Base-by-base conservation (phyloP, 1,284 basidiomycete species). In the Microbotryum scabiosae region DNA sequence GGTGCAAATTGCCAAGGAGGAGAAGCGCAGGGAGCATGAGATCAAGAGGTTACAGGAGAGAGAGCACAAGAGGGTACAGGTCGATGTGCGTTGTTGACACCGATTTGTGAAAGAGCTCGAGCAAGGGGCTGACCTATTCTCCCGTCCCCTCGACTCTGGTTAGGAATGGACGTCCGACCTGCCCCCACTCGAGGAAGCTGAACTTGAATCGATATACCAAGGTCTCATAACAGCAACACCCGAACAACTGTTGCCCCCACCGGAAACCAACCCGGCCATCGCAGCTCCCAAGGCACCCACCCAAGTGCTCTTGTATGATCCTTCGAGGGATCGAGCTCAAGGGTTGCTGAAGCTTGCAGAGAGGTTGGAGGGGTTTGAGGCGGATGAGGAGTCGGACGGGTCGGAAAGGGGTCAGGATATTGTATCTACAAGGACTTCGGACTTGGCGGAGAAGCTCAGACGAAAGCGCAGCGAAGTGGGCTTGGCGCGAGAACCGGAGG, bases 201-300 rank as follows among this genome's bases (percentile, higher is more conserved):
- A 68, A 44, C 64, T 68, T 36, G 62, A 66, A 44, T 43, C 57
- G 1, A 61, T 68, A 51, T 66, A 64, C 56, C 49, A 41, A 14
- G 60, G 62, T 3, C 51, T 68, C 10, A 41, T 64, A 7, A 9
- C 23, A 4, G 64, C 67, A 6, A 48, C 55, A 7, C 64, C 67
- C 4, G 46, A 48, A 23, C 56, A 66, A 26, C 53, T 68, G 5
- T 43, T 57, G 1, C 48, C 46, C 0, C 54, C 57, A 32, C n/a
- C 10, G 12, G n/a, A n/a, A 52, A 52, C 9, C 1, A 10, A 10
- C 14, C 16, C 26, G 10, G 56, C 61, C 0, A 51, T 65, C 36
- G 59, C 51, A 6, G 44, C 54, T 20, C 41, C 63, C 14, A 36
- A 48, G 6, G 43, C 54, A 5, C 57, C 59, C n/a, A n/a, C n/a